These are phyloP conservation scores for Pilatotrama ljubarskyi DNA, from an alignment of 768 basidiomycete genomes.

Conservation along the genomic window DNA sequence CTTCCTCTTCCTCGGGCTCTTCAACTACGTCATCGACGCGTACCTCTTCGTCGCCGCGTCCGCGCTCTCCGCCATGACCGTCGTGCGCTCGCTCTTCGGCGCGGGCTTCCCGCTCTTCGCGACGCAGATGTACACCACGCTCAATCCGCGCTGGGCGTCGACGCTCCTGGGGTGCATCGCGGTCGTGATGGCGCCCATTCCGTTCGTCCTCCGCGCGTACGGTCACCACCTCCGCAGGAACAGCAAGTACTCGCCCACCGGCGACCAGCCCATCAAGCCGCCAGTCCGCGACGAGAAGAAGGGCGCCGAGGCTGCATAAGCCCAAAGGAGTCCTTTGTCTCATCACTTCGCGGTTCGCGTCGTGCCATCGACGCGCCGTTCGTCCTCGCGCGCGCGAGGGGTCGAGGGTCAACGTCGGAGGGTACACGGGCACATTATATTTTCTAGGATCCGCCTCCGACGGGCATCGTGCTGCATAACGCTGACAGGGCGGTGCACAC, in stretches of 20 bases:
- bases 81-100: constrained; percentile 42
- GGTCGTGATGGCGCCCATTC: constrained; percentile 50
- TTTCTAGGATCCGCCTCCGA: neutral
- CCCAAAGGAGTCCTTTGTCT: neutral
- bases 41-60: constrained; percentile 60
- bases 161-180: constrained; percentile 57
- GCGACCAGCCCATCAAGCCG: constrained; percentile 4
- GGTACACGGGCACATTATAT: neutral
- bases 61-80: constrained; percentile 56
- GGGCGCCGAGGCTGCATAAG: constrained; percentile 7
- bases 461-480: neutral
- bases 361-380: too few relatives aligned
- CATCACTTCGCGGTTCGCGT: too few relatives aligned
- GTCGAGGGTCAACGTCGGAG: neutral
- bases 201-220: constrained; percentile 31
- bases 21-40: constrained; percentile 67
- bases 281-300: constrained; percentile 1
- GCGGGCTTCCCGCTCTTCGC: constrained; percentile 32
- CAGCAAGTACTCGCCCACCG: constrained; percentile 30
- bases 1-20: constrained; percentile 55
- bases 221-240: constrained; percentile 27
- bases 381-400: neutral
- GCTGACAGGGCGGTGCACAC: neutral
- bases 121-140: constrained; percentile 50
- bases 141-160: constrained; percentile 61